These are phyloP conservation scores for Kickxella alabastrina DNA, from an alignment of 192 early-diverging fungal species.

Conservation along the genomic window DNA sequence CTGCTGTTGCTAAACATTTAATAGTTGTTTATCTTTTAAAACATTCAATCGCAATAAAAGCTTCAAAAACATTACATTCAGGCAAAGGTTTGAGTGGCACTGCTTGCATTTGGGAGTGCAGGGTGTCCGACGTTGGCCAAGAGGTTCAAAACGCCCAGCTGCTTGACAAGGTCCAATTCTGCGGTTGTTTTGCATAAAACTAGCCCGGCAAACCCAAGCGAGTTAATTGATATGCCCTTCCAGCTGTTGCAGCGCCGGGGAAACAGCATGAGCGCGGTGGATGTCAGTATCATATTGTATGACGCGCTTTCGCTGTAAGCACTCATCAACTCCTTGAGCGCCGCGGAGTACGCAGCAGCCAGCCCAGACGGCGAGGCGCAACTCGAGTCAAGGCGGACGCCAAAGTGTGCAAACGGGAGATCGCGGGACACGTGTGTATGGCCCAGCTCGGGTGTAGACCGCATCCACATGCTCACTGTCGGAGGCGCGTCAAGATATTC, in stretches of 20 bases:
- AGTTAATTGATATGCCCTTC: constrained; percentile 56
- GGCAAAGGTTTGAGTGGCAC: too few relatives aligned
- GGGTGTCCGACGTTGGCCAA: constrained; percentile 46
- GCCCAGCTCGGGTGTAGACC: constrained; percentile 7
- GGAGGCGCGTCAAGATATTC: constrained; percentile 20
- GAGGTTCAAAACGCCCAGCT: constrained; percentile 38
- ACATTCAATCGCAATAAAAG: background rate
- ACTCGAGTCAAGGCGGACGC: constrained; percentile 12
- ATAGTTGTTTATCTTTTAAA: background rate
- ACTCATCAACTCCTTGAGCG: constrained; percentile 10
- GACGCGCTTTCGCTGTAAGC: constrained; percentile 27
- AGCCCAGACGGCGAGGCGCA: background rate
- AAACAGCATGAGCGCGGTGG: constrained; percentile 53
- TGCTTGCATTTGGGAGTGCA: too few relatives aligned
- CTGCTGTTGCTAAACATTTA: constrained; percentile 1
- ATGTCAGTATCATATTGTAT: constrained; percentile 60
- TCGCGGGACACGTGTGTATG: constrained; percentile 6
- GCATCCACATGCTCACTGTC: constrained; percentile 18
- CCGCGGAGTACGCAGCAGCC: constrained; percentile 13
- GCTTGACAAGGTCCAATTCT: constrained; percentile 43
- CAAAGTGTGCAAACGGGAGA: constrained; percentile 46
- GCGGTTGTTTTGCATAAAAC: constrained; percentile 54
- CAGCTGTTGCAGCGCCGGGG: constrained; percentile 45
- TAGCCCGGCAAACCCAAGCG: constrained; percentile 63
- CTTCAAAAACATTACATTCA: background rate